phyloP scores from a whole-genome alignment of 208 protist genomes.

The Naegleria fowleri region DNA sequence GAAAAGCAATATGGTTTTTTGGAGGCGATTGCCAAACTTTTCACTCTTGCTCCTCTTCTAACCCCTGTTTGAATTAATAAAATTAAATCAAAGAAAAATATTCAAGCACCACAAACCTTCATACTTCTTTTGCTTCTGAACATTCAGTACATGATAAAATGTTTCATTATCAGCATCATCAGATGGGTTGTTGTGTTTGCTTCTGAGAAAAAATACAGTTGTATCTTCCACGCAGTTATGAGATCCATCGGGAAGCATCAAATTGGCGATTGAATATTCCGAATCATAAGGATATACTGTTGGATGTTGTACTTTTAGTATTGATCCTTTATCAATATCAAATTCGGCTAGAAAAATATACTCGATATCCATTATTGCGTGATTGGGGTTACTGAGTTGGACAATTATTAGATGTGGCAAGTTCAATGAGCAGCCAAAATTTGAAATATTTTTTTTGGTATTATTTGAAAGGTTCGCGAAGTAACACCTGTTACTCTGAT shows the following conservation, averaged over 20 bases:
- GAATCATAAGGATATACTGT: neutral
- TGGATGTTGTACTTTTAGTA: conserved; percentile 23
- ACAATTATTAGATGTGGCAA: neutral
- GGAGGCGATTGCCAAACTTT: neutral
- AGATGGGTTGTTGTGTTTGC: neutral
- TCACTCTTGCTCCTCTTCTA: neutral
- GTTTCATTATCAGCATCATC: neutral
- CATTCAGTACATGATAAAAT: neutral
- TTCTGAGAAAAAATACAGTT: conserved; percentile 15
- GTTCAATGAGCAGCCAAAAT: too few species aligned
- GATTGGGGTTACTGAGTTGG: too few species aligned
- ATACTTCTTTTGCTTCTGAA: conserved; percentile 10
- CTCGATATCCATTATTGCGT: conserved; percentile 8
- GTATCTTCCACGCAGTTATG: conserved; percentile 26
- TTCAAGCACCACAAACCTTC: neutral
- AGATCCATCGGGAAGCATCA: conserved; percentile 30
- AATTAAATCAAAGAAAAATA: neutral
- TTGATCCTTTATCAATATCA: conserved; percentile 30
- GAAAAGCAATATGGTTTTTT: neutral
- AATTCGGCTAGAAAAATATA: conserved; percentile 27
- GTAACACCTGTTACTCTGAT: too few species aligned
- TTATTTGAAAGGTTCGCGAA: too few species aligned
- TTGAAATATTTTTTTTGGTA: too few species aligned
- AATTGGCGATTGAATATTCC: neutral
- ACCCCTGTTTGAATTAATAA: neutral